Evolutionary conservation across 331 rosid species (phyloP).

Genomic region (Stylosanthes scabra): DNA sequence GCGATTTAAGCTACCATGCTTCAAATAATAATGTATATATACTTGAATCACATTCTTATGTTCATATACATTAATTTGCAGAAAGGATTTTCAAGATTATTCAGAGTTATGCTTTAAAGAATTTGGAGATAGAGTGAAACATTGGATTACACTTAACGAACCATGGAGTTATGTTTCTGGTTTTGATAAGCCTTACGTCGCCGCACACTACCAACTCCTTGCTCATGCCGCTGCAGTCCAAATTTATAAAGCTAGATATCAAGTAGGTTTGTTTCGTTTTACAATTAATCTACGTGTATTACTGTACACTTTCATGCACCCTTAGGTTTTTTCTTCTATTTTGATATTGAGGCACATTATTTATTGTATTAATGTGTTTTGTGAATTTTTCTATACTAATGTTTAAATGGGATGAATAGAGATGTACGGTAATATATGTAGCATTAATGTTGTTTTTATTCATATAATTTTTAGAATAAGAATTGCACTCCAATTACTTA

Average conservation of each 20-base stretch:
- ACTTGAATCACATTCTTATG: not conserved
- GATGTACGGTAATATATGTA: too few relatives aligned
- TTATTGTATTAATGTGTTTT: too few relatives aligned
- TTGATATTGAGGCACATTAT: too few relatives aligned
- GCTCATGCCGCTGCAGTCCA: slow-evolving; percentile 50
- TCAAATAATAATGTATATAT: not conserved
- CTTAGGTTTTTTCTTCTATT: too few relatives aligned
- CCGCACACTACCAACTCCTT: slow-evolving; percentile 39
- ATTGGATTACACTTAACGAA: slow-evolving; percentile 52
- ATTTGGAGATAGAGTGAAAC: slow-evolving; percentile 52
- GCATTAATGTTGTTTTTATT: too few relatives aligned
- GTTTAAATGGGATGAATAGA: too few relatives aligned
- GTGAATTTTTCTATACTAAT: too few relatives aligned
- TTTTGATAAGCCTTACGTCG: slow-evolving; percentile 41
- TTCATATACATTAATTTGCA: slow-evolving; percentile 11
- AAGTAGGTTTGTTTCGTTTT: slow-evolving; percentile 7
- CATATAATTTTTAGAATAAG: too few relatives aligned
- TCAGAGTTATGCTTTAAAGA: slow-evolving; percentile 50
- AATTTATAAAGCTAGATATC: slow-evolving; percentile 40
- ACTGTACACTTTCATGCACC: too few relatives aligned
- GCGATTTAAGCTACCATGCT: not conserved
- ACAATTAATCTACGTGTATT: too few relatives aligned
- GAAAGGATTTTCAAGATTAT: slow-evolving; percentile 47
- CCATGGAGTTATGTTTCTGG: slow-evolving; percentile 37
- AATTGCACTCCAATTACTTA: too few relatives aligned